phyloP scores from a whole-genome alignment of 2,329 filamentous ascomycete genomes.

The Tympanopsis confertula region DNA sequence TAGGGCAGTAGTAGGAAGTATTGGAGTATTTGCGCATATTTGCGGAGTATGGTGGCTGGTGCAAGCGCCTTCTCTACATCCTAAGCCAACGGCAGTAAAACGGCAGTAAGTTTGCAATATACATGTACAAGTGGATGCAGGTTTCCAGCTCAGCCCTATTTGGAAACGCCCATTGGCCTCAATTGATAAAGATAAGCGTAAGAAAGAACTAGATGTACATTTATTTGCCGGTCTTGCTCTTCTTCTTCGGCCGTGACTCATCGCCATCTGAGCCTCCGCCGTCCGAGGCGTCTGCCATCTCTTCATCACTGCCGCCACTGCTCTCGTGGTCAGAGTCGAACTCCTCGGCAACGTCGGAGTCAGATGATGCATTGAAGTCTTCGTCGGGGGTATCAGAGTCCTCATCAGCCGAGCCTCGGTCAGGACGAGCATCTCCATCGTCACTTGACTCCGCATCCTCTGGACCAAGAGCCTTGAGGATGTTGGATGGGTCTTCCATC shows the following conservation, averaged over 20 bases:
- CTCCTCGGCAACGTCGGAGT: slow-evolving; percentile 93
- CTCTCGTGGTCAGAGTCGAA: slow-evolving; percentile 88
- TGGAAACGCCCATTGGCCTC: no score
- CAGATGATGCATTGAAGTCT: slow-evolving; percentile 84
- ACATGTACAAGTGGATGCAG: no score
- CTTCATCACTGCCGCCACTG: slow-evolving; percentile 44
- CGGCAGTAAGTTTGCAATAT: no score
- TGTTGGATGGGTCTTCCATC: slow-evolving; percentile 42
- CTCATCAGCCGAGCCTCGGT: slow-evolving; percentile 86
- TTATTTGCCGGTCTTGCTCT: slow-evolving; percentile 23
- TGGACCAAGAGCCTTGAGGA: slow-evolving; percentile 73
- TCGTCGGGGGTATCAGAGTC: slow-evolving; percentile 93
- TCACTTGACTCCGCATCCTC: slow-evolving; percentile 76
- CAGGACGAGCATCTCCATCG: slow-evolving; percentile 48
- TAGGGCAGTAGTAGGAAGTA: no score
- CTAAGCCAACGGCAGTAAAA: no score
- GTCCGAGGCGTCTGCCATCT: slow-evolving; percentile 47
- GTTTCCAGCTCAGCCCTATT: no score
- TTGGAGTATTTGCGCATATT: no score
- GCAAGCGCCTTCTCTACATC: no score
- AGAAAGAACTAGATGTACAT: no score
- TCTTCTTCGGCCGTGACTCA: slow-evolving; percentile 37
- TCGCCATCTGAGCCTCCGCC: slow-evolving; percentile 36
- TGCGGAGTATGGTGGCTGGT: no score
- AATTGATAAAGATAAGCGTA: no score